Conservation (phyloP, 345 rosid species). For the Kandelia obovata region DNA sequence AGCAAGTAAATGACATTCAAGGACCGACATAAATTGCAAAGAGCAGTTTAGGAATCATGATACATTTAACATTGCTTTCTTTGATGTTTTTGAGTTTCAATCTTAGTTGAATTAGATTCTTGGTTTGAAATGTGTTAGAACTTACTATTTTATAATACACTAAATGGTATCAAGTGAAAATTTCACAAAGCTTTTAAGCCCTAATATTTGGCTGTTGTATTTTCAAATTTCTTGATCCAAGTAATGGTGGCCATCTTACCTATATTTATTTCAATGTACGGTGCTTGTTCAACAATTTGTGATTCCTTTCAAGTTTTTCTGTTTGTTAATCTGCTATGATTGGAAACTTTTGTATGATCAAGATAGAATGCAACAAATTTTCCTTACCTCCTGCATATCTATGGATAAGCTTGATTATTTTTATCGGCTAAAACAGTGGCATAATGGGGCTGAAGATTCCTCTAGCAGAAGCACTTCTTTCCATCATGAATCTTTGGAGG, state of each 20-base stretch:
- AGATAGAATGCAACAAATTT: too few species aligned
- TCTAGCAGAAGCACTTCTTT: constrained; percentile 30
- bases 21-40: too few species aligned
- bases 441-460: constrained; percentile 32
- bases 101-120: background rate
- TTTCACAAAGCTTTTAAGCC: background rate
- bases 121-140: background rate
- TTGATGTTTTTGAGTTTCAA: constrained; percentile 5
- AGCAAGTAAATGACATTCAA: too few species aligned
- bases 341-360: too few species aligned
- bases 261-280: background rate
- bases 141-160: background rate
- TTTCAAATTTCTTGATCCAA: background rate
- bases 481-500: constrained; percentile 26
- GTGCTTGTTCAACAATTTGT: too few species aligned
- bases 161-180: background rate
- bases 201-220: background rate
- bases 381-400: background rate
- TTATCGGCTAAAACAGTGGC: constrained; percentile 29
- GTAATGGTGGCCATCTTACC: background rate
- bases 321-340: too few species aligned
- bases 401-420: constrained; percentile 27
- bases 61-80: too few species aligned
- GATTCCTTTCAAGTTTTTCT: too few species aligned
- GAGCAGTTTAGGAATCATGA: too few species aligned